These are phyloP conservation scores for Penicillium crustosum DNA, from an alignment of 2,329 filamentous ascomycete species.

Conservation along the genomic window DNA sequence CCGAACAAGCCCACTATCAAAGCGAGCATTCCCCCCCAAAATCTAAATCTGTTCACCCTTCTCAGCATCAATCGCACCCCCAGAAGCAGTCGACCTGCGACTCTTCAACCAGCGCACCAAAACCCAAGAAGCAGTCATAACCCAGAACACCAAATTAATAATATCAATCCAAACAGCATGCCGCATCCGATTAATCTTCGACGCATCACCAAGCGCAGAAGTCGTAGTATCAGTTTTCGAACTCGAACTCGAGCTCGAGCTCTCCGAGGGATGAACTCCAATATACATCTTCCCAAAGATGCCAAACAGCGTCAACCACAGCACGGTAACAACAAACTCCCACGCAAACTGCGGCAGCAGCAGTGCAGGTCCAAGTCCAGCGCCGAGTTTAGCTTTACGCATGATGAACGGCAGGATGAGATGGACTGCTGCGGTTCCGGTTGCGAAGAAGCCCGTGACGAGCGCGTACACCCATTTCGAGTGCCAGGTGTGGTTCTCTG, in stretches of 20 bases:
- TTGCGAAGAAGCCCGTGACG: slow-evolving; percentile 65
- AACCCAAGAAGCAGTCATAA: slow-evolving; percentile 55
- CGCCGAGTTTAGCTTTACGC: slow-evolving; percentile 25
- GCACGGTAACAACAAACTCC: slow-evolving; percentile 70
- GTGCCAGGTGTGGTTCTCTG: slow-evolving; percentile 54
- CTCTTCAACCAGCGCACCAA: slow-evolving; percentile 39
- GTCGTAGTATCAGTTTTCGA: neutral
- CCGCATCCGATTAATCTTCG: slow-evolving; percentile 70
- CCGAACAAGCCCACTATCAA: neutral
- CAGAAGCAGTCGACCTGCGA: slow-evolving; percentile 12
- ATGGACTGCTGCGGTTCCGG: slow-evolving; percentile 65
- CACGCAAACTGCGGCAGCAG: slow-evolving; percentile 59
- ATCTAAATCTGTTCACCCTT: slow-evolving; percentile 15
- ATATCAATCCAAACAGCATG: slow-evolving; percentile 83
- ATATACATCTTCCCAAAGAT: slow-evolving; percentile 83
- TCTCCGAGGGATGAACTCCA: slow-evolving; percentile 53
- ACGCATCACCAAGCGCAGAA: slow-evolving; percentile 12
- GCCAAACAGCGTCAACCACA: slow-evolving; percentile 81
- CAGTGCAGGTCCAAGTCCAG: slow-evolving; percentile 27
- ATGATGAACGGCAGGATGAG: slow-evolving; percentile 58
- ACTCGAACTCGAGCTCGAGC: neutral
- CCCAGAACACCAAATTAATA: slow-evolving; percentile 72
- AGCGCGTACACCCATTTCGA: slow-evolving; percentile 79
- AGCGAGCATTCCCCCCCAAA: neutral
- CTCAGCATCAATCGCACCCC: slow-evolving; percentile 21